Percentiles rank a stretch among this genome's conserved stretches.
Evolutionary conservation across 2,329 filamentous ascomycete species (phyloP).

Genomic region (Dactylonectria estremocensis): DNA sequence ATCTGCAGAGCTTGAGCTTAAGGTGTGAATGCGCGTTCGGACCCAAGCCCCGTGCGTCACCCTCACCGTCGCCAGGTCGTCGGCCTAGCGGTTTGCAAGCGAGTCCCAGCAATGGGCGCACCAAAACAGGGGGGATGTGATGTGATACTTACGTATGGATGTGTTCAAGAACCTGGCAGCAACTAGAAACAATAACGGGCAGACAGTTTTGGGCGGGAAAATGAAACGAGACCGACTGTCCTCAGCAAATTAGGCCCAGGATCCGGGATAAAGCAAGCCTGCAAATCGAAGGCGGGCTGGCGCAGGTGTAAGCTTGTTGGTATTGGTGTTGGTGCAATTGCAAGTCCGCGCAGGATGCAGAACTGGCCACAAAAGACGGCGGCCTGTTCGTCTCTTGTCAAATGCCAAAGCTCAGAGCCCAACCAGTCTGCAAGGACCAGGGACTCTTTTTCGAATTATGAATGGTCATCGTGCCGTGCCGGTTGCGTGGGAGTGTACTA

Average conservation of each 20-base stretch:
- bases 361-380: neutral
- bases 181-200: neutral
- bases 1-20: neutral
- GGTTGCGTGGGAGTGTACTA: neutral
- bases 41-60: conserved; percentile 44
- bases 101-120: conserved; percentile 7
- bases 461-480: neutral
- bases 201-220: neutral
- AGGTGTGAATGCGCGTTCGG: conserved; percentile 12
- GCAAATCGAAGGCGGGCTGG: conserved; percentile 11
- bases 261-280: conserved; percentile 21
- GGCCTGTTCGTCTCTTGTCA: conserved; percentile 8
- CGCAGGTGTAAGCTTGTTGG: conserved; percentile 6
- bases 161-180: neutral
- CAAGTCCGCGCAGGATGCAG: neutral
- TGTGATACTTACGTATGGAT: too few relatives aligned
- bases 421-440: conserved; percentile 3
- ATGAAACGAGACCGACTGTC: conserved; percentile 6
- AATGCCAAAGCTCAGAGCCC: neutral
- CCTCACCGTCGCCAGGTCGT: conserved; percentile 17
- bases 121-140: conserved; percentile 5
- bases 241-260: conserved; percentile 10
- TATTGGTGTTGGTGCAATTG: neutral
- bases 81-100: conserved; percentile 11
- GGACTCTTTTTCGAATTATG: neutral